Evolutionary conservation across 345 rosid species (phyloP), one percentile per base, ranked within the genome.

Genomic region (Arabis alpina): DNA sequence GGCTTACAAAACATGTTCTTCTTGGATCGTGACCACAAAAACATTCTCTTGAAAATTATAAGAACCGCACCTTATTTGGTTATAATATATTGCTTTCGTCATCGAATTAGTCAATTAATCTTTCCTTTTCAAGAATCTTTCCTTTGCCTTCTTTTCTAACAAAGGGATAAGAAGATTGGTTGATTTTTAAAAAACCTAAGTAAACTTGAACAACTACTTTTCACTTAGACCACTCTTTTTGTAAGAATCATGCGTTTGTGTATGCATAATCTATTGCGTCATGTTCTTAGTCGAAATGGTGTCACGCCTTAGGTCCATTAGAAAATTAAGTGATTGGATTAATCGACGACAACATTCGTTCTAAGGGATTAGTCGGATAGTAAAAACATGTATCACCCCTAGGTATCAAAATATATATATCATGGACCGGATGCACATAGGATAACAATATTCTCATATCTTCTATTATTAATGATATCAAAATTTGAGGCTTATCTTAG

Each of bases 211-310:
- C 14, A 51, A 32, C 55, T 59, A 60, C 72, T 73, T 73, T 58
- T 66, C 48, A 50, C 59, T 61, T 54, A 50, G 13, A 51, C 77
- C 77, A 66, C 41, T 73, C 61, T 40, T 73, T 66, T 66, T 49
- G 70, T 41, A 55, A 55, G 62, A 34, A 55, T 4, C 24, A 30
- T 39, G 36, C 44, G 44, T 28, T 28, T 19, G 52, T 5, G 59
- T 66, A 24, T 36, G 45, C 36, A 27, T 34, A 19, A n/a, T 42
- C 23, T 19, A 19, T 19, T 19, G 23, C 23, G 23, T 19, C 23
- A 19, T 19, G 23, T 19, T 19, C 23, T 19, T 19, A 19, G 23
- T 19, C 23, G 23, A 19, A 19, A 19, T 19, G 23, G 23, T 19
- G 23, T 19, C 23, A 0, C 1, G 23, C 23, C 23, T 19, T 19